Base-by-base conservation (phyloP, 345 rosid species). In the Salix suchowensis region DNA sequence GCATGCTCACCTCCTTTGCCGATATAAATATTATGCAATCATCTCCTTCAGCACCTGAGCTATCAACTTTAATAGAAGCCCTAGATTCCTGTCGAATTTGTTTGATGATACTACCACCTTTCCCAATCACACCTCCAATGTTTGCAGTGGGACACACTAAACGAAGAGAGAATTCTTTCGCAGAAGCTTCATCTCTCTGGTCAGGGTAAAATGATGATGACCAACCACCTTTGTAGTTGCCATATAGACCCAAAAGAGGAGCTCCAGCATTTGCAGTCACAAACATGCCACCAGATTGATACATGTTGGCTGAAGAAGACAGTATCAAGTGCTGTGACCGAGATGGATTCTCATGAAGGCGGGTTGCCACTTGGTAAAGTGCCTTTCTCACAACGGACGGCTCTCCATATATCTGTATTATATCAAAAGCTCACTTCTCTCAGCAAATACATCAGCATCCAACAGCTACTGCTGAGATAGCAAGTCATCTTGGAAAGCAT, bases 21-120 rank as follows among this genome's bases (percentile, higher is more conserved):
- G 84, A 77, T 68, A 81, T 81, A 74, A 81, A 81, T 73, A 81
- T 77, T 54, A 81, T 77, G 42, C 84, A 81, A 70, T 81, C 84
- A 74, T 81, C 81, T 42, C 84, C 84, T 73, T 81, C 84, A 77
- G 81, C 81, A 34, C 72, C 65, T 30, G 84, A 74, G 74, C 84
- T 81, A 70, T 81, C 84, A 69, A 81, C 84, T 81, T 81, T 81
- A 36, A 81, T 81, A 37, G 71, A 61, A 32, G 84, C 84, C 74
- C 84, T 77, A 32, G 84, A 77, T 52, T 81, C 84, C 81, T 77
- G 84, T 14, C 84, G 78, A 68, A 81, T 81, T 70, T 81, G 84
- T 62, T 77, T 81, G 40, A 81, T 77, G 19, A 74, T 74, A 26
- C 68, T 75, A 70, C 84, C 84, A 48, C 78, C 81, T 74, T 81